Base-by-base conservation (phyloP, 306 rosid genomes). In the Cucurbita argyrosperma region DNA sequence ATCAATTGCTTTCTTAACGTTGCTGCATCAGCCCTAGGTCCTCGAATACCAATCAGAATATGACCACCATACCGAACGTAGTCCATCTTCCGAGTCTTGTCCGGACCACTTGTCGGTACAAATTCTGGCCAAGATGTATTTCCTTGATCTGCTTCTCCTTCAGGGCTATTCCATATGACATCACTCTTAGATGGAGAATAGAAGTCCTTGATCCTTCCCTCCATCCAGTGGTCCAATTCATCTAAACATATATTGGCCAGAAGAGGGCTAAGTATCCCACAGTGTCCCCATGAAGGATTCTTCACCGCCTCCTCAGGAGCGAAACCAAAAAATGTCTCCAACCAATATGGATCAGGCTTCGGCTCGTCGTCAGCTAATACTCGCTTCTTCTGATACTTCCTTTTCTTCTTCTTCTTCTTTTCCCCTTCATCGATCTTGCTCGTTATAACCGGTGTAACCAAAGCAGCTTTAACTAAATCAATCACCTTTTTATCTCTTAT, bases 61-160 rank as follows among this genome's bases (percentile, higher is more conserved):
- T 93, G 98, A 70, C 98, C 98, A 18, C 97, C 98, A 77, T 86
- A 88, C 40, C 97, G 76, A 43, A 93, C 56, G 63, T 81, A 93
- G 83, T 93, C 98, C 87, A 90, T 90, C 85, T 93, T 90, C 76
- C 98, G 78, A 10, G 98, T 93, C 84, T 93, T 93, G 83, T 93
- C 98, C 0, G 98, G 98, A 26, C 98, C 98, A 83, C 97, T 93
- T 6, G 97, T 93, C 13, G 97, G 98, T 63, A 93, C 98, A 68
- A 93, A 93, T 79, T 93, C 98, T 16, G 98, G 98, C 98, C 98
- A 90, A 19, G 97, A 93, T 3, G 98, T 93, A 76, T 90, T 93
- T n/a, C 96, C 96, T 30, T 86, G 96, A 75, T 92, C 96, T 0
- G 87, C 87, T 65, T 93, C 96, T 61, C 88, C 96, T 80, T 90